These are phyloP conservation scores for Podospora sp. DNA, from an alignment of 495 filamentous ascomycete species.

Conservation along the genomic window DNA sequence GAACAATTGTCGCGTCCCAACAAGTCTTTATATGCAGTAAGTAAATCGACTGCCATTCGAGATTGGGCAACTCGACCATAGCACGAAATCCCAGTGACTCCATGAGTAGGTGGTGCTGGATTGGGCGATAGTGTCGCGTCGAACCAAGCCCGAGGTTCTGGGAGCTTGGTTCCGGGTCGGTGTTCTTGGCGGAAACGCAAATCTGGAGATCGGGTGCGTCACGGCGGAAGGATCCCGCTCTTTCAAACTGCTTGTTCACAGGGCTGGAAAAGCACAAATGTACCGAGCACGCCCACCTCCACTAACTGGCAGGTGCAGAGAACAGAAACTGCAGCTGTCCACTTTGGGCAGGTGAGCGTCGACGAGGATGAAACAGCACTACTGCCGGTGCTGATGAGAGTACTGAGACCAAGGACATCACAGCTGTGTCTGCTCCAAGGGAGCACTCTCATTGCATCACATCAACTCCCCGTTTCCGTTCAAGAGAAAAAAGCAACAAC, in stretches of 20 bases:
- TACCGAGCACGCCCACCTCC: too few relatives aligned
- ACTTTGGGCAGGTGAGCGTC: too few relatives aligned
- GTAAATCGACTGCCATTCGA: background rate
- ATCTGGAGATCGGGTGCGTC: background rate
- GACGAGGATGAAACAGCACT: background rate
- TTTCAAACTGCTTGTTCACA: background rate
- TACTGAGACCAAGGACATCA: too few relatives aligned
- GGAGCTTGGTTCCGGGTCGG: background rate
- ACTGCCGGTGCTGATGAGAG: background rate
- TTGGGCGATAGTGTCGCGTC: background rate
- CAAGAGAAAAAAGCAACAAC: too few relatives aligned
- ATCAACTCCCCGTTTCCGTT: background rate
- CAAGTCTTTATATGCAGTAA: too few relatives aligned
- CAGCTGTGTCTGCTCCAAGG: background rate
- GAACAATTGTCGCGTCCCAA: too few relatives aligned
- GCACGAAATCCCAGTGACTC: too few relatives aligned
- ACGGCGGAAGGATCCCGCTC: background rate
- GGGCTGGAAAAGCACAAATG: too few relatives aligned
- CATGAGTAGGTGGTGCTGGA: background rate
- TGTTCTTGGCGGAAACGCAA: slow-evolving; percentile 4
- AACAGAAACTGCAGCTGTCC: background rate
- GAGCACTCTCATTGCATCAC: background rate
- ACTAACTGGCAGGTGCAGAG: too few relatives aligned
- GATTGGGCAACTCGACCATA: background rate
- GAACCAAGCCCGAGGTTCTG: background rate